phyloP scores from a whole-genome alignment of 768 basidiomycete species.

The Tylopilus subfusipes region DNA sequence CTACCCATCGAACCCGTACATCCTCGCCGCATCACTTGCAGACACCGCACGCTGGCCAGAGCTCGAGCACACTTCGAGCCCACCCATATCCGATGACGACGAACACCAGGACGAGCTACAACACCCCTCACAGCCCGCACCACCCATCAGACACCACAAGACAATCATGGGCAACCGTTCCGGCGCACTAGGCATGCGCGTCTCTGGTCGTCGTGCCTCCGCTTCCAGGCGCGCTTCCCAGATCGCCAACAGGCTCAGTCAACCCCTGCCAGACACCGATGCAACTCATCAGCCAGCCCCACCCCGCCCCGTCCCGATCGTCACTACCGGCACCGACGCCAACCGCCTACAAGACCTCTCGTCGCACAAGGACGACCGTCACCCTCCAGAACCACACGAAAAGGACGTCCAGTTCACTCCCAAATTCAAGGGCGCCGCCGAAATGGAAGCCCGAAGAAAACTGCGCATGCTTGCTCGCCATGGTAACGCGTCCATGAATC shows the following conservation, averaged over 20 bases:
- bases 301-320: constrained; percentile 7
- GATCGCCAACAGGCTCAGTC: not conserved
- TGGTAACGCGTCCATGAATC: constrained; percentile 30
- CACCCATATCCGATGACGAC: constrained; percentile 69
- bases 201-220: constrained; percentile 59
- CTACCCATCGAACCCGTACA: constrained; percentile 79
- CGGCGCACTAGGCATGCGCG: constrained; percentile 74
- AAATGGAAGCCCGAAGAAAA: constrained; percentile 75
- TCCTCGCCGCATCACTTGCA: constrained; percentile 73
- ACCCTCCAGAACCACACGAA: constrained; percentile 36
- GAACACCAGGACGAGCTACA: constrained; percentile 42
- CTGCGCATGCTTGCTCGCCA: constrained; percentile 63
- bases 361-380: constrained; percentile 14
- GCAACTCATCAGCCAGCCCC: not conserved
- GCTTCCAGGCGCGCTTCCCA: constrained; percentile 48
- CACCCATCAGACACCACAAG: constrained; percentile 69
- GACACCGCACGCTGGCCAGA: constrained; percentile 85
- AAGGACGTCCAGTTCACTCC: constrained; percentile 66
- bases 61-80: constrained; percentile 65
- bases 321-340: constrained; percentile 12
- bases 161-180: constrained; percentile 80
- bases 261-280: not conserved
- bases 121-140: constrained; percentile 6
- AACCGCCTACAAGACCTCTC: not conserved
- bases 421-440: constrained; percentile 78